These are phyloP conservation scores for Pichia rugopelliculosa DNA, from an alignment of 805 yeast genomes.

Conservation along the genomic window DNA sequence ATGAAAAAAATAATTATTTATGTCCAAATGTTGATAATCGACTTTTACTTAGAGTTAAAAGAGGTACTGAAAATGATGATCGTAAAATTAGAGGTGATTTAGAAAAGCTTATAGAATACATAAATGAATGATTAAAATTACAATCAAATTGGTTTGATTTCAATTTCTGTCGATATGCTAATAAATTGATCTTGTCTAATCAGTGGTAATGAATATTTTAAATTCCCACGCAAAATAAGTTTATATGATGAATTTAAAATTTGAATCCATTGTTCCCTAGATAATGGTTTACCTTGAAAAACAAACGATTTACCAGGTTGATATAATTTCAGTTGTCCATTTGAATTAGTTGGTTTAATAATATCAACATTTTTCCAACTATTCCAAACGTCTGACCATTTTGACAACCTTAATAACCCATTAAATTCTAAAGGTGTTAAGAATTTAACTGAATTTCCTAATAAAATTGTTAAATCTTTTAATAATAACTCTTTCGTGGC, in stretches of 20 bases:
- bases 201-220: conserved; percentile 26
- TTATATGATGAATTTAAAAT: conserved; percentile 24
- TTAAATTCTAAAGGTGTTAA: conserved; percentile 26
- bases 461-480: conserved; percentile 24
- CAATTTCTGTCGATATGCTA: conserved; percentile 24
- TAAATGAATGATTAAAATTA: conserved; percentile 17
- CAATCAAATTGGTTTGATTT: conserved; percentile 11
- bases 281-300: conserved; percentile 19
- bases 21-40: conserved; percentile 54
- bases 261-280: conserved; percentile 25
- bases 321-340: conserved; percentile 27
- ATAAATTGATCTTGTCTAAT: conserved; percentile 21
- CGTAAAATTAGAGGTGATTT: conserved; percentile 37
- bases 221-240: conserved; percentile 27
- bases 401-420: conserved; percentile 20
- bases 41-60: conserved; percentile 28
- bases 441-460: conserved; percentile 26
- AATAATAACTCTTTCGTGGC: not conserved
- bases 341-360: conserved; percentile 10
- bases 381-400: conserved; percentile 18
- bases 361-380: conserved; percentile 17
- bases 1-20: conserved; percentile 26
- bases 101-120: conserved; percentile 28
- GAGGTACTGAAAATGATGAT: conserved; percentile 16
- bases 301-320: conserved; percentile 25